These are phyloP conservation scores for Backusella westeae DNA, from an alignment of 192 early-diverging fungal genomes.

Conservation along the genomic window DNA sequence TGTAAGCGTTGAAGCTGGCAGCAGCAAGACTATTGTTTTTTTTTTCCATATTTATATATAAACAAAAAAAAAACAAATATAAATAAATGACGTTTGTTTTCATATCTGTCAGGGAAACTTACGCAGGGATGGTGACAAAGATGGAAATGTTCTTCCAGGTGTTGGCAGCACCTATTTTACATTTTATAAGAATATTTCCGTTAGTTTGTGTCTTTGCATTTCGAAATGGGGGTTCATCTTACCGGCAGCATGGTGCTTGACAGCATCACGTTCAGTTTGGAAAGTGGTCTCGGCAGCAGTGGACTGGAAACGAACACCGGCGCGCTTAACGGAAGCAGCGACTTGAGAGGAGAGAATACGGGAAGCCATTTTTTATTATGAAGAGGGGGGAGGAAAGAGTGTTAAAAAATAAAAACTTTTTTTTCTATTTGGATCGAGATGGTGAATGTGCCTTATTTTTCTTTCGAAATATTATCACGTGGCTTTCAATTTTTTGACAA, in stretches of 20 bases:
- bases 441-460: not conserved
- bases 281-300: conserved; percentile 8
- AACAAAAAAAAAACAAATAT: too few species aligned
- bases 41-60: not conserved
- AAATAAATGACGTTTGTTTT: not conserved
- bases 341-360: conserved; percentile 11
- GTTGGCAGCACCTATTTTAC: conserved; percentile 24
- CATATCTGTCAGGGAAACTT: conserved; percentile 5
- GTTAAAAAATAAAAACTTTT: conserved; percentile 5
- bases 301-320: conserved; percentile 32
- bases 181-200: not conserved
- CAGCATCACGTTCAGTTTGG: conserved; percentile 31
- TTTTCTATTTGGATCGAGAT: not conserved
- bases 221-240: not conserved
- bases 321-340: conserved; percentile 19
- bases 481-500: not conserved
- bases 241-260: conserved; percentile 36
- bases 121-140: conserved; percentile 39
- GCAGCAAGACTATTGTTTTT: conserved; percentile 23
- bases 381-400: not conserved
- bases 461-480: not conserved
- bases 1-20: conserved; percentile 37
- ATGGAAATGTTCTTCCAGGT: conserved; percentile 41
- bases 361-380: conserved; percentile 7
- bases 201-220: not conserved